Evolutionary conservation across 176 grass and related monocot species (phyloP).

Genomic region (Paspalum notatum): DNA sequence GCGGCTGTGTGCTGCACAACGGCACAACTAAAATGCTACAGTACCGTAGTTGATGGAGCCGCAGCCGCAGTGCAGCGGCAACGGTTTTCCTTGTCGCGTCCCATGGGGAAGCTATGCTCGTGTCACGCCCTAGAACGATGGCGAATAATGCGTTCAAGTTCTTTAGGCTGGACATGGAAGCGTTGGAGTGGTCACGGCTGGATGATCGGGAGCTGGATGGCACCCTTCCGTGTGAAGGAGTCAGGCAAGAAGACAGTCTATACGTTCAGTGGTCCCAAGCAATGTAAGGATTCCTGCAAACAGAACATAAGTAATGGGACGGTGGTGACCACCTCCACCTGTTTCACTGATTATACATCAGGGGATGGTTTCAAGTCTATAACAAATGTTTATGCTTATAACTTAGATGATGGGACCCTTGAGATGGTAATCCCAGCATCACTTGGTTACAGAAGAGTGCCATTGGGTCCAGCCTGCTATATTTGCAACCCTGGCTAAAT

Average conservation of each 20-base stretch:
- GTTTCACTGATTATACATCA: not conserved
- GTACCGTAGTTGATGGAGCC: no score
- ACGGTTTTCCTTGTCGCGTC: not conserved
- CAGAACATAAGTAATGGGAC: not conserved
- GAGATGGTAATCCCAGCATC: constrained; percentile 8
- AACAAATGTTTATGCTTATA: not conserved
- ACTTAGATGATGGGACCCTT: not conserved
- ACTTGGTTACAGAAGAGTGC: not conserved
- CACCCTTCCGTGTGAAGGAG: not conserved
- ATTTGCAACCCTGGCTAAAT: not conserved
- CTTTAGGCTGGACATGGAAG: not conserved
- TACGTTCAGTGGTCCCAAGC: not conserved
- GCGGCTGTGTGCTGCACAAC: no score
- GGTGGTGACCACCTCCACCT: not conserved
- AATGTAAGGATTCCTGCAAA: not conserved
- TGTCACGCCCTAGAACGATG: not conserved
- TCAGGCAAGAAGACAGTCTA: constrained; percentile 3
- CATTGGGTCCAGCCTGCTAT: not conserved
- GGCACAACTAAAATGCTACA: no score
- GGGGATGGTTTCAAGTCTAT: not conserved
- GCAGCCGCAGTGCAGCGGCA: no score
- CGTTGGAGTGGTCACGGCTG: not conserved
- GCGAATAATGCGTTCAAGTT: not conserved
- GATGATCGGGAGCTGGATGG: not conserved
- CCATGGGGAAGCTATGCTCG: not conserved